Conservation (phyloP, 78 protist species). For the Polysphondylium violaceum region DNA sequence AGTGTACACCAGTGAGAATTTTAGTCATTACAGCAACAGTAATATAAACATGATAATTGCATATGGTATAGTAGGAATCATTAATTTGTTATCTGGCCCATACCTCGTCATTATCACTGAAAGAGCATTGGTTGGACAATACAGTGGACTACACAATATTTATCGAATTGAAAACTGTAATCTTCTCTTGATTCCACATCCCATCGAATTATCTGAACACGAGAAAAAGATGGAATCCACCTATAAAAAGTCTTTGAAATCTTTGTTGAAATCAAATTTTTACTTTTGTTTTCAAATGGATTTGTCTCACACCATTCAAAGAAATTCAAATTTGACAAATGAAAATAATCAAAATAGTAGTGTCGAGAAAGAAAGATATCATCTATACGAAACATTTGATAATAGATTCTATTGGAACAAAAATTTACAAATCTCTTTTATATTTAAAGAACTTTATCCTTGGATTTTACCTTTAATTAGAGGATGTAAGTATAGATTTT, state of each 20-base stretch:
- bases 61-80: conserved; percentile 68
- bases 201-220: conserved; percentile 47
- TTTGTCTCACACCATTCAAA: conserved; percentile 29
- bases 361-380: neutral
- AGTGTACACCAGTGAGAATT: neutral
- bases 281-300: conserved; percentile 43
- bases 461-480: conserved; percentile 68
- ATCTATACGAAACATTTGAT: conserved; percentile 41
- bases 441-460: neutral
- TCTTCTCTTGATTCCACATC: neutral
- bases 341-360: neutral
- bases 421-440: conserved; percentile 24
- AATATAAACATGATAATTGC: conserved; percentile 17
- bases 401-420: conserved; percentile 71
- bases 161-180: conserved; percentile 2
- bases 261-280: conserved; percentile 34
- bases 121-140: conserved; percentile 22
- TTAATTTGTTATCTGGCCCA: conserved; percentile 65
- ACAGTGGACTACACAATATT: neutral
- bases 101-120: conserved; percentile 28
- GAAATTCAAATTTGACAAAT: conserved; percentile 3
- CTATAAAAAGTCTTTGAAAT: conserved; percentile 24
- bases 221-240: conserved; percentile 64
- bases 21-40: neutral
- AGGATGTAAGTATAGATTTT: conserved; percentile 29